Evolutionary conservation across 768 basidiomycete species (phyloP).

Genomic region (Candolleomyces eurysporus): DNA sequence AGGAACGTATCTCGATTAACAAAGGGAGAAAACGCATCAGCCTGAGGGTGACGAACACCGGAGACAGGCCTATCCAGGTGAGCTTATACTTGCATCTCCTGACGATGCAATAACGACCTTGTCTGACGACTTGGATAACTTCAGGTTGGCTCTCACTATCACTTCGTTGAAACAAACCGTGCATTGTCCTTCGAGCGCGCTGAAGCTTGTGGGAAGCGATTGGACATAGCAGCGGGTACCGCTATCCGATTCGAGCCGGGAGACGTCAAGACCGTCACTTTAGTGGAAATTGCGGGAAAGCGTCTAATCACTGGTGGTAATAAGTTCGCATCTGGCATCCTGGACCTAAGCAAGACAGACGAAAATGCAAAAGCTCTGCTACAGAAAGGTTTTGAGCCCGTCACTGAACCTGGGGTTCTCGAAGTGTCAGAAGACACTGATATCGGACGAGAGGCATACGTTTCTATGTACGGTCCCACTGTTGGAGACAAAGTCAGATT

Average conservation of each 20-base stretch:
- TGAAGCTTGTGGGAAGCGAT: constrained; percentile 76
- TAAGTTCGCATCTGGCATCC: constrained; percentile 55
- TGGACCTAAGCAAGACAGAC: constrained; percentile 43
- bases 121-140: no score
- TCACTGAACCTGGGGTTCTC: constrained; percentile 60
- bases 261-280: constrained; percentile 77
- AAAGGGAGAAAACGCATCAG: constrained; percentile 64
- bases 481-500: constrained; percentile 85
- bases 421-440: constrained; percentile 51
- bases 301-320: constrained; percentile 80
- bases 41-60: constrained; percentile 82
- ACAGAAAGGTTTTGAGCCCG: constrained; percentile 67
- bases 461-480: constrained; percentile 95
- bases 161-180: constrained; percentile 88
- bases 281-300: constrained; percentile 75
- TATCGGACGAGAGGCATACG: constrained; percentile 72
- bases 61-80: constrained; percentile 85
- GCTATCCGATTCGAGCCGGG: constrained; percentile 97
- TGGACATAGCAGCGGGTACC: constrained; percentile 93
- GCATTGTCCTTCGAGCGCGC: constrained; percentile 79
- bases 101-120: no score
- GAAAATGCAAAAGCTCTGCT: constrained; percentile 48
- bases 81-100: no score
- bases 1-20: constrained; percentile 74
- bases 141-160: constrained; percentile 86